Evolutionary conservation across 148 eudicot genomes (phyloP).

Genomic region (Limonium bicolor): DNA sequence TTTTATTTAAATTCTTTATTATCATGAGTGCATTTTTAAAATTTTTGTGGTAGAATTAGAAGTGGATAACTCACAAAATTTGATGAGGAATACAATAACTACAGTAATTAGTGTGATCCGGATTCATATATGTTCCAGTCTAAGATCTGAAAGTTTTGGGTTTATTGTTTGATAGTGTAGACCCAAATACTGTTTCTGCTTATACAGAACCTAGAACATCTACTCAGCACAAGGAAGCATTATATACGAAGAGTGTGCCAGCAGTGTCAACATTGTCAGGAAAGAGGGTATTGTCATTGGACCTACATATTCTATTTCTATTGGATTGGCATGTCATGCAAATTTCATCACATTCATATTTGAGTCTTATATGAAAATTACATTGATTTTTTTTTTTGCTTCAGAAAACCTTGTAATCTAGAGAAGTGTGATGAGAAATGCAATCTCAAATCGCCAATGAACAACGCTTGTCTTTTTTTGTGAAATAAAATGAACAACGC

Average conservation of each 20-base stretch:
- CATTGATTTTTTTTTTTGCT: neutral
- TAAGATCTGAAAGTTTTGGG: too few species aligned
- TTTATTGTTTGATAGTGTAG: neutral
- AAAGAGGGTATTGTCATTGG: too few species aligned
- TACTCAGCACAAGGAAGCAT: neutral
- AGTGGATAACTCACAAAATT: too few species aligned
- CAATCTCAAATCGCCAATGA: too few species aligned
- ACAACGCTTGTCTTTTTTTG: too few species aligned
- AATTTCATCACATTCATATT: neutral
- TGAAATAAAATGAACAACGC: constrained; percentile 4
- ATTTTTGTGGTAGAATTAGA: too few species aligned
- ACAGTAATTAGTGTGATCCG: too few species aligned
- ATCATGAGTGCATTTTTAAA: too few species aligned
- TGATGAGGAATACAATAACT: too few species aligned
- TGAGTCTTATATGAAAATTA: too few species aligned
- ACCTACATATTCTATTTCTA: neutral
- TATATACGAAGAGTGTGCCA: neutral
- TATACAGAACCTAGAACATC: neutral
- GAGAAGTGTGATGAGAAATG: constrained; percentile 2
- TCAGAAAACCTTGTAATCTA: constrained; percentile 5
- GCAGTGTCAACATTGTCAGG: neutral
- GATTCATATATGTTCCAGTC: too few species aligned
- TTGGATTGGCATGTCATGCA: neutral
- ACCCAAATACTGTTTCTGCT: neutral
- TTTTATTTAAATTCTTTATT: too few species aligned